Evolutionary conservation across 2,329 filamentous ascomycete species (phyloP).

Genomic region (Blastomyces percursus): DNA sequence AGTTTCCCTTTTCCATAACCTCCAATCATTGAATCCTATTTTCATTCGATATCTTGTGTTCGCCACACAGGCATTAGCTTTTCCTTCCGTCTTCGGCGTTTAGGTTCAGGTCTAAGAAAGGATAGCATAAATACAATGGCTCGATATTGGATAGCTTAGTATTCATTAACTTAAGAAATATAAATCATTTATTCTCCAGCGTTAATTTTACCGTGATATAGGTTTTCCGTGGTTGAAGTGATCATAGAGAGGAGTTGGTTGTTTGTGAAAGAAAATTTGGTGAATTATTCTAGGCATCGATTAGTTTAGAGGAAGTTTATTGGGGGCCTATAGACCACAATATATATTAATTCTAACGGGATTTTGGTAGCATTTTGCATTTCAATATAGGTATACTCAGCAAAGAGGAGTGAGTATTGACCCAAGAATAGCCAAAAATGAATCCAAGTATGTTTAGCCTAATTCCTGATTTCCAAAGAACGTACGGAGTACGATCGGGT

Average conservation of each 20-base stretch:
- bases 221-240: not conserved
- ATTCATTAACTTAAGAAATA: conserved; percentile 13
- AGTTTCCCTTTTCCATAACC: not conserved
- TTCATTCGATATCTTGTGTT: not conserved
- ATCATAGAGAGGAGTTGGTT: not conserved
- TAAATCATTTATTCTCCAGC: not conserved
- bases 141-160: not conserved
- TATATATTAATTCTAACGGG: not conserved
- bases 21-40: not conserved
- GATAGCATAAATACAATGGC: too few species aligned
- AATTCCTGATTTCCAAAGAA: not conserved
- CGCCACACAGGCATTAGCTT: not conserved
- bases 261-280: not conserved
- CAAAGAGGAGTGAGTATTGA: not conserved
- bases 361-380: not conserved
- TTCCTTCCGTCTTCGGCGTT: not conserved
- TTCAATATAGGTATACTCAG: not conserved
- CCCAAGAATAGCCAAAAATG: not conserved
- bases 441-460: not conserved
- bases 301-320: not conserved
- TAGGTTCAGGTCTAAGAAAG: not conserved
- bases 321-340: not conserved
- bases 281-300: too few species aligned
- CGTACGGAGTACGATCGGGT: too few species aligned
- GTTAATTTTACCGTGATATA: not conserved